Evolutionary conservation across 352 stramenopile species (phyloP), one percentile per base, ranked within the genome.

Genomic region (Phytophthora macrochlamydospora): DNA sequence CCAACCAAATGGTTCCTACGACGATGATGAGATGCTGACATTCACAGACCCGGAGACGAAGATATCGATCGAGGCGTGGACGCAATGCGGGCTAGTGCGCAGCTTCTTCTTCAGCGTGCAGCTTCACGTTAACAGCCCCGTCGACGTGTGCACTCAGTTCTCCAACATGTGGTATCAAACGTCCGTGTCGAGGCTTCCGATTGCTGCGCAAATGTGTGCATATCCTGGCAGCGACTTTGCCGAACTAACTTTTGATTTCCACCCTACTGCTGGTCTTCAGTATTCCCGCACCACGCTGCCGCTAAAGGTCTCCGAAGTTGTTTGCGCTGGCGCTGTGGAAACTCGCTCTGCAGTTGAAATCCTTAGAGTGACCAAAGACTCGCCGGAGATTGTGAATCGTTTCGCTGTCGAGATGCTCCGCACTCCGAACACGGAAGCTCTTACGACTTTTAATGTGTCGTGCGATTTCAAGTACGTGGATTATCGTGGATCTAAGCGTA

Each of bases 121-220:
- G 50, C 50, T 90, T 32, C 81, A 90, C 38, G 55, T 79, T 35
- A 73, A 75, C 54, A 83, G 65, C 32, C 57, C 65, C 33, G 61
- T 83, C 18, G 38, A 71, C 2, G 60, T 92, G 3, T 88, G 79
- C 65, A 62, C 83, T 18, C 49, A 76, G 9, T 89, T 90, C 42
- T 31, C 54, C 18, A 66, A 67, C 13, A 87, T 92, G 83, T 92
- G 80, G 80, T 91, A 91, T 54, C 75, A 91, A 57, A 73, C 62
- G 7, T 68, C 64, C 1, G 59, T 73, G 14, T 75, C 71, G 24
- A 50, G 58, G 11, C 59, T 76, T 44, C 71, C 74, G 2, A 62
- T 80, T 38, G 49, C 51, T 1, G 46, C 59, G 7, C 50, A 69
- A 31, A 73, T 85, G 32, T 91, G 82, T 56, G 75, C 78, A 54